Base-by-base conservation (phyloP, 1,139 yeast genomes). In the Arxiozyma telluris region DNA sequence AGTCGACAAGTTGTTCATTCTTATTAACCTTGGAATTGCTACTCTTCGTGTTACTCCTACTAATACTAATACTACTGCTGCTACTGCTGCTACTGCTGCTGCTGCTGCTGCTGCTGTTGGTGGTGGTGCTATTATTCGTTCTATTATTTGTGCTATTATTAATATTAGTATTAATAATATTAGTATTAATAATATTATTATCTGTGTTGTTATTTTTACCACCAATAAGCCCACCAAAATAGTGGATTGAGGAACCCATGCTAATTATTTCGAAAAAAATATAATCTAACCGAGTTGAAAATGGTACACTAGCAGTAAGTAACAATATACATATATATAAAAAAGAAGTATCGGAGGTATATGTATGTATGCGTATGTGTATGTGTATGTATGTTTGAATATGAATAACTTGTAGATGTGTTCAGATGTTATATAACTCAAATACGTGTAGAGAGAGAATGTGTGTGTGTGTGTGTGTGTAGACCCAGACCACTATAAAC, bases 181-280 rank as follows among this genome's bases (percentile, higher is more conserved):
- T 49, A n/a, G 38, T 30, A 7, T 38, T 21, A 18, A 7, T 42
- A 12, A 41, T 18, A 34, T 25, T 44, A 27, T 23, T 44, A 8
- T 27, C 7, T 8, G 30, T 27, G 11, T 27, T 39, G 11, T 20
- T 20, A 27, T 46, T 18, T 20, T 30, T 18, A n/a, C 41, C 18
- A 20, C 49, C 21, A 23, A 50, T 45, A 41, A 50, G 46, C 21
- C 49, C 49, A 15, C 52, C 52, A 23, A 50, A 46, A 45, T 50
- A 50, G 38, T 50, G 47, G 20, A 50, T 22, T 15, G 52, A 44
- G 25, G 52, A 50, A 18, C 52, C 49, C 52, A 50, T 50, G 15
- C 6, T 30, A 3, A 3, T 4, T 12, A 47, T 17, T 25, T 5
- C 41, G 6, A 23, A 45, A 23, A 23, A 45, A 45, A 27, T 27